Evolutionary conservation across 441 rosid species (phyloP), one percentile per base, ranked within the genome.

Genomic region (Bruguiera hainesii): DNA sequence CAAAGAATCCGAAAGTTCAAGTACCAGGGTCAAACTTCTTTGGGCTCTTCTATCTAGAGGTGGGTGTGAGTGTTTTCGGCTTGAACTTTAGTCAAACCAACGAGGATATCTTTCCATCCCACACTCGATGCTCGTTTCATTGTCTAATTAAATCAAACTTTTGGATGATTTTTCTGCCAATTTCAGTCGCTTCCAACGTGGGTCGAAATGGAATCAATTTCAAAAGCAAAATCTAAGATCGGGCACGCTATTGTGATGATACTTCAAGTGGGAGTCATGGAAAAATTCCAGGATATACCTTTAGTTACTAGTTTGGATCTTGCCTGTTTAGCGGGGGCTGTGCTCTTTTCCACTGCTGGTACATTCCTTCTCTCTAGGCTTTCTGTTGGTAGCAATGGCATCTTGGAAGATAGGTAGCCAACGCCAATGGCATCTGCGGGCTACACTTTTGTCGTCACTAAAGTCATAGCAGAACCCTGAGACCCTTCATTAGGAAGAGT

Each of bases 201-300:
- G 90, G 76, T 72, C 5, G 75, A 81, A 65, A 74, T 75, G 79
- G 76, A 74, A 23, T 84, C 91, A 3, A 83, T 89, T 33, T 78
- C 88, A 28, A 77, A 82, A 74, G 88, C 91, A 11, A 87, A 87
- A 70, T 82, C 88, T 15, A 87, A 75, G 79, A 83, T 87, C 5
- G 97, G 91, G 53, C 88, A 86, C 28, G 89, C 96, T 1, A 69
- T 89, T 64, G 65, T 84, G 81, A 87, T 86, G 88, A 79, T 86
- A 64, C 86, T 91, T 68, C 93, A 91, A 66, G 96, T 83, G 59
- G 96, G 90, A 66, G 69, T 87, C 73, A 33, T 87, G 61, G 90
- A 87, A 59, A 89, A 86, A 72, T 89, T 89, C 83, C 80, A 72
- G 72, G 78, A 63, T 16, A 52, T 81, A 55, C 90, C 91, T 16